A percentile compares a stretch with the other conserved stretches of the same genome.
phyloP scores from a whole-genome alignment of 805 yeast species.

The Ogataea pignaliae region DNA sequence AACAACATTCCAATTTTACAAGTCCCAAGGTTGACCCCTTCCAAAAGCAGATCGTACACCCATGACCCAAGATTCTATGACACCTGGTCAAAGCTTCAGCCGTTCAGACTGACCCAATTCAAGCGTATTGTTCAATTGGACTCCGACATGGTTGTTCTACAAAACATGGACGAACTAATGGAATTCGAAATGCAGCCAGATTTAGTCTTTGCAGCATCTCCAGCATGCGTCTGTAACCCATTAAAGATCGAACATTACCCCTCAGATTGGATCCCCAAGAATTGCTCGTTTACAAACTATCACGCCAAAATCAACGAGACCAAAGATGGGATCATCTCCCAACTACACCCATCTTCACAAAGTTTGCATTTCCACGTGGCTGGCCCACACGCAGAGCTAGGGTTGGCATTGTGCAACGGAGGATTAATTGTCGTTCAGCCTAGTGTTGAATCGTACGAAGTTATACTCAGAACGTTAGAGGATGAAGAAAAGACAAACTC shows the following conservation, averaged over 20 bases:
- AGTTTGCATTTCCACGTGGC: slow-evolving; percentile 12
- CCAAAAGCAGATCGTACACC: slow-evolving; percentile 38
- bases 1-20: slow-evolving; percentile 38
- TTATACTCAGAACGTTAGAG: slow-evolving; percentile 38
- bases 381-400: slow-evolving; percentile 40
- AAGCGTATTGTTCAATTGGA: slow-evolving; percentile 54
- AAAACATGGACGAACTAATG: slow-evolving; percentile 59
- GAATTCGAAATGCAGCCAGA: slow-evolving; percentile 34
- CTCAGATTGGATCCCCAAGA: slow-evolving; percentile 43
- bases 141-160: slow-evolving; percentile 53
- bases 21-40: slow-evolving; percentile 42
- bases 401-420: slow-evolving; percentile 53
- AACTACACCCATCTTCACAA: background rate
- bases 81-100: slow-evolving; percentile 59
- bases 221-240: slow-evolving; percentile 64
- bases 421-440: slow-evolving; percentile 53
- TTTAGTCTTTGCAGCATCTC: slow-evolving; percentile 49
- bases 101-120: slow-evolving; percentile 46
- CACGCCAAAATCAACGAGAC: slow-evolving; percentile 12
- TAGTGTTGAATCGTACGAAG: slow-evolving; percentile 29
- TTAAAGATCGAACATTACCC: slow-evolving; percentile 49
- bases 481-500: slow-evolving; percentile 32
- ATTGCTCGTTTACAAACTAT: slow-evolving; percentile 47
- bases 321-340: too few species aligned
- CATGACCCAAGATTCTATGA: slow-evolving; percentile 53